These are phyloP conservation scores for Nicotiana tabacum DNA, from an alignment of 257 asterid genomes.

Conservation along the genomic window DNA sequence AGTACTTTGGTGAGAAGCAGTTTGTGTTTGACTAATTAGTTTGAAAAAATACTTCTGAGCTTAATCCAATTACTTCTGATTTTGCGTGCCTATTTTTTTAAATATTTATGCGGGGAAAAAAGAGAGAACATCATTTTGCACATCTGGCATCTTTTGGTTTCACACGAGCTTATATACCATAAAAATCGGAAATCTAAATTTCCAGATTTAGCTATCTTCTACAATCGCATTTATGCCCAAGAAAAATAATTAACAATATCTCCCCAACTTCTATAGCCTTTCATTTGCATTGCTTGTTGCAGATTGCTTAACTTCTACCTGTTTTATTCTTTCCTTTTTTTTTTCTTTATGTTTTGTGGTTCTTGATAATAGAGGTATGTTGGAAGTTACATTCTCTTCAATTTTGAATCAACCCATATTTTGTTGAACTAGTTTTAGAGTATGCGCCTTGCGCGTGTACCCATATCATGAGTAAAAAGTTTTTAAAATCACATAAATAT, in stretches of 20 bases:
- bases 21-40: no score
- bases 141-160: background rate
- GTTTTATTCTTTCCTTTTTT: background rate
- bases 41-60: no score
- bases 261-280: background rate
- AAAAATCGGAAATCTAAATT: background rate
- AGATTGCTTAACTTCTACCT: background rate
- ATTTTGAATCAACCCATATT: background rate
- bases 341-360: no score
- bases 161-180: background rate
- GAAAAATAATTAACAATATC: background rate
- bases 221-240: background rate
- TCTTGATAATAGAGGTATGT: background rate
- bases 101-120: background rate
- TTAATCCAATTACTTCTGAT: background rate
- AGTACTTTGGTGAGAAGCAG: no score
- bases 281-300: background rate
- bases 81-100: background rate
- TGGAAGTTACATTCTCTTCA: background rate
- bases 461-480: no score
- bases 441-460: no score
- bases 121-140: background rate
- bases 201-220: background rate
- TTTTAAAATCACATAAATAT: no score
- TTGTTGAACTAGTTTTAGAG: background rate